phyloP scores from a whole-genome alignment of 2,329 filamentous ascomycete genomes.

The Sphaerulina populicola region DNA sequence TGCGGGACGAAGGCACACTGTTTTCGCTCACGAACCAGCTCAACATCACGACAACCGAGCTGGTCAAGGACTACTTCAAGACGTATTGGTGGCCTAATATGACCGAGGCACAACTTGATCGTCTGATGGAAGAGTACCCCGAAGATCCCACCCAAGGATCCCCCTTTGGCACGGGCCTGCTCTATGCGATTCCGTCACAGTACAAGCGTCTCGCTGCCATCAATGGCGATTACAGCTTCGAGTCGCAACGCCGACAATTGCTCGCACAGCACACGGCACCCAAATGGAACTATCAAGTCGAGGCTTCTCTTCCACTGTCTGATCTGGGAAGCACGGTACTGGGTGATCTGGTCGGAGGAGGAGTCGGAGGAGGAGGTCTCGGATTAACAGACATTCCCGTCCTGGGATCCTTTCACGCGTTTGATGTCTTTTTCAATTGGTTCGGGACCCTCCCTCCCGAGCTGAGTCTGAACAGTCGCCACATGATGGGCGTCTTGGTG shows the following conservation, averaged over 20 bases:
- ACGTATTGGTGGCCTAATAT: conserved; percentile 14
- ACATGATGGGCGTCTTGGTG: conserved; percentile 11
- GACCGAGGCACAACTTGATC: conserved; percentile 13
- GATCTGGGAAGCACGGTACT: not conserved
- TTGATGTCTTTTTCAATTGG: conserved; percentile 14
- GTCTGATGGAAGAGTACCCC: conserved; percentile 14
- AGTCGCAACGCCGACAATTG: conserved; percentile 11
- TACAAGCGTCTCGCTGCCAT: conserved; percentile 16
- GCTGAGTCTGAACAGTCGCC: conserved; percentile 6
- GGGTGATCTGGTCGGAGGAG: conserved; percentile 4
- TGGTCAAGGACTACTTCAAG: conserved; percentile 18
- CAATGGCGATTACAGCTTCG: conserved; percentile 17
- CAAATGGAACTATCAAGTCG: conserved; percentile 11
- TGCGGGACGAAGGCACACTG: conserved; percentile 42
- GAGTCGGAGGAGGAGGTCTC: not conserved
- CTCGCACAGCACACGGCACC: conserved; percentile 4
- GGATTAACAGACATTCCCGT: conserved; percentile 6
- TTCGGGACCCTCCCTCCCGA: conserved; percentile 12
- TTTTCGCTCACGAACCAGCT: conserved; percentile 12
- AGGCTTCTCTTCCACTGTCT: conserved; percentile 8
- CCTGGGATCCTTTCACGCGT: conserved; percentile 17
- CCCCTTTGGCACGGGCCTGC: conserved; percentile 8
- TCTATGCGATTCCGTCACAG: conserved; percentile 9
- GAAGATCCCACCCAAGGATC: conserved; percentile 9
- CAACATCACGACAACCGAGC: conserved; percentile 16